phyloP scores from a whole-genome alignment of 2,329 filamentous ascomycete species.

The Cordyceps cicadae region DNA sequence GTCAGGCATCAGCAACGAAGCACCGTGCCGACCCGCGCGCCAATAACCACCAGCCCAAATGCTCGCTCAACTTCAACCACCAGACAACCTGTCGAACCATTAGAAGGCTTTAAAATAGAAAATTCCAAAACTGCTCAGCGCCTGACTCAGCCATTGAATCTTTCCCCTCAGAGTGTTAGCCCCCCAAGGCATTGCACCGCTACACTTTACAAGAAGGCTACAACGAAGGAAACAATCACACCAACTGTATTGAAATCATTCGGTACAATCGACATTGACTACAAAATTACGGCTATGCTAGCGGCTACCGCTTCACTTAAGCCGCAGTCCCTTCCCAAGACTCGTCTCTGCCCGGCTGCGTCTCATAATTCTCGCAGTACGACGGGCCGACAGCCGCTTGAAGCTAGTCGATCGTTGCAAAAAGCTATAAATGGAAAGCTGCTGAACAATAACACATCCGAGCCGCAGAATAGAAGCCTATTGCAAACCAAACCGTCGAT shows the following conservation, averaged over 20 bases:
- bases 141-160: background rate
- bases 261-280: slow-evolving; percentile 8
- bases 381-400: background rate
- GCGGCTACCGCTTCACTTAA: slow-evolving; percentile 28
- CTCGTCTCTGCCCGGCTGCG: slow-evolving; percentile 8
- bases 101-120: background rate
- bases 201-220: background rate
- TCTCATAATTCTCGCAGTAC: background rate
- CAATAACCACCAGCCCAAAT: background rate
- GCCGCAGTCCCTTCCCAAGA: slow-evolving; percentile 17
- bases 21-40: background rate
- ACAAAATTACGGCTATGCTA: slow-evolving; percentile 30
- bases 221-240: background rate
- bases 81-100: no score
- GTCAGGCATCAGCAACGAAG: background rate
- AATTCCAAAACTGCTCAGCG: background rate
- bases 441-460: background rate
- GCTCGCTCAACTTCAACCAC: background rate
- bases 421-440: background rate
- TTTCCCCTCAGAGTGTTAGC: background rate
- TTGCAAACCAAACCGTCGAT: background rate
- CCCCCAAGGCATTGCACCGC: no score
- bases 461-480: background rate
- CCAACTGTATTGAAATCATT: background rate
- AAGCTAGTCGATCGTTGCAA: background rate